Conservation (phyloP, 345 rosid species). For the Brassica carinata region DNA sequence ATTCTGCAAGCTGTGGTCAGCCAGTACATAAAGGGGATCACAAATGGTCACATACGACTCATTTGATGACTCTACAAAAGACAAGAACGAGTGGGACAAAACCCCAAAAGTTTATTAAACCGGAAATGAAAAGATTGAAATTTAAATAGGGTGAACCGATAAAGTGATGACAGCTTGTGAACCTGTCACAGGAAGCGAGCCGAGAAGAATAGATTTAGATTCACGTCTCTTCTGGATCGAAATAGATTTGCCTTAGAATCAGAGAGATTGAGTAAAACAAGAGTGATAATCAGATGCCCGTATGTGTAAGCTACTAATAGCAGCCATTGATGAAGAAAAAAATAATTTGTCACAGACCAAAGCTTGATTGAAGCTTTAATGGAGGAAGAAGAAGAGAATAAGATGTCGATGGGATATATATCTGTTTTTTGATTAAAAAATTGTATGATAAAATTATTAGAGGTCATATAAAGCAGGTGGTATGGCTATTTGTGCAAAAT, state of each 20-base stretch:
- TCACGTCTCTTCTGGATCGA: conserved; percentile 59
- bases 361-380: too few relatives aligned
- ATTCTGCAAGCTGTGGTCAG: too few relatives aligned
- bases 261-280: conserved; percentile 24
- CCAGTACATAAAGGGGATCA: too few relatives aligned
- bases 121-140: too few relatives aligned
- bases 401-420: not conserved
- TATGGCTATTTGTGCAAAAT: too few relatives aligned
- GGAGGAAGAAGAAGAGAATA: not conserved
- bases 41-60: too few relatives aligned
- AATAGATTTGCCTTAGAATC: conserved; percentile 1
- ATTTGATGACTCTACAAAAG: too few relatives aligned
- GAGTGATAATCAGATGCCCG: conserved; percentile 32
- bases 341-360: not conserved
- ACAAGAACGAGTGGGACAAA: too few relatives aligned
- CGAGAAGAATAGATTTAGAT: conserved; percentile 39
- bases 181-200: conserved; percentile 36
- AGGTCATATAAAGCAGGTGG: not conserved
- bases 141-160: too few relatives aligned
- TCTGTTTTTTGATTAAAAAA: not conserved
- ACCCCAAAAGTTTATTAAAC: too few relatives aligned
- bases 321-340: conserved; percentile 48
- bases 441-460: too few relatives aligned
- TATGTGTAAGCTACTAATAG: conserved; percentile 40
- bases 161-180: too few relatives aligned